A percentile compares a stretch with the other conserved stretches of the same genome.
These are phyloP conservation scores for Skeletonema potamos DNA, from an alignment of 108 stramenopile genomes.

Conservation along the genomic window DNA sequence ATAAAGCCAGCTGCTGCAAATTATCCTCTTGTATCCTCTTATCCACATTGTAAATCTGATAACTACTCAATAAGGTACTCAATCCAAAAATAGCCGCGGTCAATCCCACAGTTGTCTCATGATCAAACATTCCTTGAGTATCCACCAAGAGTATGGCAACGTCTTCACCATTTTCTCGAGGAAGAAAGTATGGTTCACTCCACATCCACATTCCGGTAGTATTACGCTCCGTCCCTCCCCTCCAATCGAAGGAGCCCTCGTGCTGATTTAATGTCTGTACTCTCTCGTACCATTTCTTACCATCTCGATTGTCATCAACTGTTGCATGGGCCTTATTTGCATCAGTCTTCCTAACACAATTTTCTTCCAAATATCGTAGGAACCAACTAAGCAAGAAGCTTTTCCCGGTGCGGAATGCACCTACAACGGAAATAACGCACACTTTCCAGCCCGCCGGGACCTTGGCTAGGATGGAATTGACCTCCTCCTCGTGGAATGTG, in stretches of 20 bases:
- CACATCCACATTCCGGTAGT: slow-evolving; percentile 99
- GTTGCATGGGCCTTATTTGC: not conserved
- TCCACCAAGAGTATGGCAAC: slow-evolving; percentile 95
- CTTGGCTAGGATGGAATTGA: slow-evolving; percentile 73
- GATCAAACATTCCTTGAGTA: slow-evolving; percentile 99
- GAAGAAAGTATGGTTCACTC: slow-evolving; percentile 91
- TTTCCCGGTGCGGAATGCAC: slow-evolving; percentile 98
- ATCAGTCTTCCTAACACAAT: slow-evolving; percentile 21
- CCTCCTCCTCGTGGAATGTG: slow-evolving; percentile 78
- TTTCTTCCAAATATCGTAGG: slow-evolving; percentile 79
- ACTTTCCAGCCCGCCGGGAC: slow-evolving; percentile 89
- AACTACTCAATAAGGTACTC: slow-evolving; percentile 87
- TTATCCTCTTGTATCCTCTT: slow-evolving; percentile 99
- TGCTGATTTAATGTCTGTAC: slow-evolving; percentile 56
- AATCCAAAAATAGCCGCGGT: slow-evolving; percentile 98
- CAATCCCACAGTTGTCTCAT: slow-evolving; percentile 95
- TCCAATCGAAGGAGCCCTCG: slow-evolving; percentile 89
- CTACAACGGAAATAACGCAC: slow-evolving; percentile 94
- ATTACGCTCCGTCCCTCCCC: slow-evolving; percentile 91
- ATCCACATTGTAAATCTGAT: slow-evolving; percentile 98
- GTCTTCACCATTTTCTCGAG: slow-evolving; percentile 55
- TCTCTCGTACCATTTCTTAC: slow-evolving; percentile 65
- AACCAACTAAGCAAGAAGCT: slow-evolving; percentile 94
- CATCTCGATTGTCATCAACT: slow-evolving; percentile 14
- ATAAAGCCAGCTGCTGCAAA: slow-evolving; percentile 97